phyloP scores from a whole-genome alignment of 495 filamentous ascomycete genomes.

The Xylaria nigripes region DNA sequence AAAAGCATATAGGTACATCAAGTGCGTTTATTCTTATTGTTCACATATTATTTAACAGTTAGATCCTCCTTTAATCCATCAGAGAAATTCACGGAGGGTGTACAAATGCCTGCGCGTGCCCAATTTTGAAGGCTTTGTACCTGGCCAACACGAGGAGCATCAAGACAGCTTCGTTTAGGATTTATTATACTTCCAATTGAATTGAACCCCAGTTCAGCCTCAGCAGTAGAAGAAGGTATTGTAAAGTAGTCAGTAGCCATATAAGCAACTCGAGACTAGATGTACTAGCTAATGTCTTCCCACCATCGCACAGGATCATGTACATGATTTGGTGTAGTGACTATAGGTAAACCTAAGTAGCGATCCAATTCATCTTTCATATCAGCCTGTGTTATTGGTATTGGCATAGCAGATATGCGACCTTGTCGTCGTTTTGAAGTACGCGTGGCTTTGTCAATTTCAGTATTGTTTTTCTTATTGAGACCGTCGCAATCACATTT shows the following conservation, averaged over 20 bases:
- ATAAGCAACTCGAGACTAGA: neutral
- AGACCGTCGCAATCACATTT: neutral
- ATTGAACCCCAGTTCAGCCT: neutral
- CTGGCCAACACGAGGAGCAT: neutral
- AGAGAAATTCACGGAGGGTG: too few species aligned
- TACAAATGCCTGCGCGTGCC: neutral
- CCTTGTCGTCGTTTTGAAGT: neutral
- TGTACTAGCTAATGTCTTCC: neutral
- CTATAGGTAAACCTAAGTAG: neutral
- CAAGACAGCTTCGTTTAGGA: neutral
- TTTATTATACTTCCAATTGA: neutral
- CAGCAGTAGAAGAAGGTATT: neutral
- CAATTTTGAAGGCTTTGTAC: neutral
- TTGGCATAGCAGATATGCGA: neutral
- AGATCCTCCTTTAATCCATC: too few species aligned
- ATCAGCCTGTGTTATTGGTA: neutral
- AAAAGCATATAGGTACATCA: too few species aligned
- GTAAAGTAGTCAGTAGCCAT: neutral
- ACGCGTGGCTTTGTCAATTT: neutral
- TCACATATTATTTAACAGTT: too few species aligned
- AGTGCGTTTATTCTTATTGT: too few species aligned
- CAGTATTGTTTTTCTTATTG: neutral
- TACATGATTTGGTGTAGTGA: neutral
- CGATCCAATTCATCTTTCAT: neutral
- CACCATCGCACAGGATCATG: neutral